Evolutionary conservation across 331 rosid species (phyloP), one percentile per base, ranked within the genome.

Genomic region (Stylosanthes scabra): DNA sequence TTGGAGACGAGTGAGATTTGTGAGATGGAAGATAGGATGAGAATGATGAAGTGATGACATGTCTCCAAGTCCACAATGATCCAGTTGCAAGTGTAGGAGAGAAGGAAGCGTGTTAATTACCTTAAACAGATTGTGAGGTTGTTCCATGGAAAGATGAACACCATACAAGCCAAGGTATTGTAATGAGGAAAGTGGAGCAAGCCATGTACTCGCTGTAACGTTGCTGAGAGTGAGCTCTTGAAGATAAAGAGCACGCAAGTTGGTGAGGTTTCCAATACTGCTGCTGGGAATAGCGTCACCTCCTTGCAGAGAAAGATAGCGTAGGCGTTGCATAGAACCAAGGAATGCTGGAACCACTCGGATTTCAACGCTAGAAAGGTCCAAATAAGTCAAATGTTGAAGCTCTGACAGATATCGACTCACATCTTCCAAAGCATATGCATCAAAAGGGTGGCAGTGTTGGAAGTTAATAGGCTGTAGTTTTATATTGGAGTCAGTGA

Each of bases 91-190:
- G 2, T 10, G 6, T 28, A 5, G 34, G 74, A 83, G 15, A 9
- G 66, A 80, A 46, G 83, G 76, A 44, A 78, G 81, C 61, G 7
- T 13, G 69, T 81, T 74, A 31, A 76, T 63, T 80, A 80, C 82
- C 84, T 56, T 56, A 14, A 66, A 42, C 66, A 68, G 27, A 15
- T 59, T 14, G 4, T 15, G 25, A 20, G 25, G 25, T 20, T 20
- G 50, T 9, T 63, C 42, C 1, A 1, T 14, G 1, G 25, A 13
- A 1, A 83, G 58, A 47, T n/a, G n/a, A n/a, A n/a, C n/a, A 29
- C 34, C 34, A 1, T 29, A 3, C 34, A 29, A 29, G 34, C 3
- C 34, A 3, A 29, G 34, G 3, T 29, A 29, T 29, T 29, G 34
- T 29, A 29, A 29, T 3, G 3, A 29, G 3, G 34, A 29, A 29